phyloP scores from a whole-genome alignment of 805 yeast species.

The Cephaloascus fragrans region DNA sequence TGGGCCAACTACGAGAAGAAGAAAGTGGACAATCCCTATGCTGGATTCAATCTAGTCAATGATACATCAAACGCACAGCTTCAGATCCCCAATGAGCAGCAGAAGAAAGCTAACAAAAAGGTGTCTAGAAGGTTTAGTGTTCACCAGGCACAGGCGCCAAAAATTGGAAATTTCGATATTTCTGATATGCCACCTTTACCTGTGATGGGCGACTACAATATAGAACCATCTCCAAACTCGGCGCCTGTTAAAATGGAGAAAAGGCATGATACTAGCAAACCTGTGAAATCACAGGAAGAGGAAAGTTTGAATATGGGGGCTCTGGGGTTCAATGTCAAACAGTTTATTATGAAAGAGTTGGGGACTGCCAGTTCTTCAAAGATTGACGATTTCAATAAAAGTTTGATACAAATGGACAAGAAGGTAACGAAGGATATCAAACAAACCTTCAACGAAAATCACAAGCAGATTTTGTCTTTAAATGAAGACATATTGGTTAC shows the following conservation, averaged over 20 bases:
- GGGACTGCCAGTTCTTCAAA: conserved; percentile 61
- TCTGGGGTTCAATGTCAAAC: conserved; percentile 3
- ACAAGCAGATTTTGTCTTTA: conserved; percentile 48
- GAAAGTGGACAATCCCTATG: conserved; percentile 1
- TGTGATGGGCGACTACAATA: conserved; percentile 5
- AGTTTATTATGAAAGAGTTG: conserved; percentile 20
- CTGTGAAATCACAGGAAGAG: conserved; percentile 4
- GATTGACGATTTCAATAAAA: conserved; percentile 59
- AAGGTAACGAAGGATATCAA: conserved; percentile 50
- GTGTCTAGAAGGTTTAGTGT: conserved; percentile 1
- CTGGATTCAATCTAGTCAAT: background rate
- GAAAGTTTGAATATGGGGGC: conserved; percentile 5
- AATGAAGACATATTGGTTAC: conserved; percentile 55
- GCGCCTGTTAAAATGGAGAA: too few species aligned
- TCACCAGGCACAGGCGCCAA: background rate
- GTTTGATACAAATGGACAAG: conserved; percentile 36
- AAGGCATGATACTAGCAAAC: background rate
- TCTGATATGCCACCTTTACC: conserved; percentile 3
- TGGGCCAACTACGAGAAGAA: background rate
- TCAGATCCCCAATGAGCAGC: background rate
- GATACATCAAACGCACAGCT: background rate
- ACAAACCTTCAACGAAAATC: conserved; percentile 49
- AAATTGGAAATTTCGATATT: background rate
- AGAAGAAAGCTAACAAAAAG: background rate
- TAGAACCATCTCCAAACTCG: conserved; percentile 2